Evolutionary conservation across 2,329 filamentous ascomycete species (phyloP).

Genomic region (Chrysoporthe deuterocubensis): DNA sequence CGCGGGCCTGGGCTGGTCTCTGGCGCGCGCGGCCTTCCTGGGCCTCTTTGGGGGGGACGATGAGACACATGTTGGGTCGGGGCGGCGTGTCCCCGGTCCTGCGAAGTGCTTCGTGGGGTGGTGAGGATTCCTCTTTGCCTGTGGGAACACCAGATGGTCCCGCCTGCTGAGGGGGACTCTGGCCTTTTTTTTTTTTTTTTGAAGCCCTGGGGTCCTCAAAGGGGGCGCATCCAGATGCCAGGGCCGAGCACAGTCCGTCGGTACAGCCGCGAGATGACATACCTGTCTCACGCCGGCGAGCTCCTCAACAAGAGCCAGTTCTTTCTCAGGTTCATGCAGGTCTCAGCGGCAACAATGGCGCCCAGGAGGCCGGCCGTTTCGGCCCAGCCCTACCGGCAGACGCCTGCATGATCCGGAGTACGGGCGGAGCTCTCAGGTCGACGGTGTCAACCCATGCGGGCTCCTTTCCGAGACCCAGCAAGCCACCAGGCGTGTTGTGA

Average conservation of each 20-base stretch:
- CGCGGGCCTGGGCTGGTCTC: background rate
- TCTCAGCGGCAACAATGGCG: background rate
- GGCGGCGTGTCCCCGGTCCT: background rate
- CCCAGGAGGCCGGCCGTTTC: background rate
- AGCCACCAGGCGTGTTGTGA: too few species aligned
- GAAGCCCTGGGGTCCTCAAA: too few species aligned
- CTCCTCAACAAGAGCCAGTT: background rate
- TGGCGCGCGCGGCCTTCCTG: background rate
- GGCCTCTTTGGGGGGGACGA: conserved; percentile 5
- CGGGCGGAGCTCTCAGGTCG: background rate
- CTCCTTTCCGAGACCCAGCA: background rate
- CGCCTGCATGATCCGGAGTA: background rate
- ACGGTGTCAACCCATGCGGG: background rate
- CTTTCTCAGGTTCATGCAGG: background rate
- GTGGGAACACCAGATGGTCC: background rate
- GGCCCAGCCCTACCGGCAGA: background rate
- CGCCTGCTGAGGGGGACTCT: background rate
- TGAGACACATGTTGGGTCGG: conserved; percentile 10
- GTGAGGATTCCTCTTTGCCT: background rate
- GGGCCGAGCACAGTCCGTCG: background rate
- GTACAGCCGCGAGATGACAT: background rate
- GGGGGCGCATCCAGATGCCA: background rate
- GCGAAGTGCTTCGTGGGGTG: background rate
- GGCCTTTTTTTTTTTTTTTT: background rate
- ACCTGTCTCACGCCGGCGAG: background rate